Percentiles rank a stretch among this genome's conserved stretches.
Conservation (phyloP, 352 stramenopile genomes). For the Globisporangium iwayamae region DNA sequence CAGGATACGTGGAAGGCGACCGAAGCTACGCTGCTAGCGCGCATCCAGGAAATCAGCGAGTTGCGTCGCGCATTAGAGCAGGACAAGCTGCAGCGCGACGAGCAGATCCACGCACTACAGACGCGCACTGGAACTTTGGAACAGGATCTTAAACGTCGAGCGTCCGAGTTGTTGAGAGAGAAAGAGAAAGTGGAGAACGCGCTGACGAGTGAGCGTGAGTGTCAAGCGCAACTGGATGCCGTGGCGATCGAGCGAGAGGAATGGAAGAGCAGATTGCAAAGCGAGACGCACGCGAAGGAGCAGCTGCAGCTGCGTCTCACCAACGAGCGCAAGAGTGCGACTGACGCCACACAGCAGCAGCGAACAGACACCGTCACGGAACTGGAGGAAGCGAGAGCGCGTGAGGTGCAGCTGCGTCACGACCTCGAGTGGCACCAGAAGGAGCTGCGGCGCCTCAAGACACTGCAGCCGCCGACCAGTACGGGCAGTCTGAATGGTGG, state of each 20-base stretch:
- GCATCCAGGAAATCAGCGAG: conserved; percentile 35
- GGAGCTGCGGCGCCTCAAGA: conserved; percentile 48
- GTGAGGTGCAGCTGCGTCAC: conserved; percentile 45
- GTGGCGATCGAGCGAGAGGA: conserved; percentile 52
- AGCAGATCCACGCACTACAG: conserved; percentile 34
- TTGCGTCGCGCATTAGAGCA: conserved; percentile 31
- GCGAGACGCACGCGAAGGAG: conserved; percentile 32
- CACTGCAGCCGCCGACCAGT: not conserved
- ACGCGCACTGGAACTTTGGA: conserved; percentile 32
- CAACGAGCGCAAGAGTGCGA: conserved; percentile 12
- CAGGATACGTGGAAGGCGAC: conserved; percentile 58
- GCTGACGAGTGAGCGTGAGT: conserved; percentile 33
- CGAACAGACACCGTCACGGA: conserved; percentile 20
- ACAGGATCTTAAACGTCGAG: conserved; percentile 23
- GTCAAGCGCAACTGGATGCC: conserved; percentile 35
- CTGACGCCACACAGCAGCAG: conserved; percentile 9
- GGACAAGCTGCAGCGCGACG: conserved; percentile 38
- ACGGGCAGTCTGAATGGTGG: not conserved
- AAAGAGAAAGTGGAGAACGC: conserved; percentile 30
- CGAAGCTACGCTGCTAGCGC: conserved; percentile 38
- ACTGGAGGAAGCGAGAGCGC: conserved; percentile 36
- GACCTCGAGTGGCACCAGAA: conserved; percentile 62
- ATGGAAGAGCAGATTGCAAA: conserved; percentile 33
- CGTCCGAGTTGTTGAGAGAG: conserved; percentile 28
- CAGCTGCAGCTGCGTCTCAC: conserved; percentile 34